Base-by-base conservation (phyloP, 2,329 filamentous ascomycete species). In the Escovopsis weberi region DNA sequence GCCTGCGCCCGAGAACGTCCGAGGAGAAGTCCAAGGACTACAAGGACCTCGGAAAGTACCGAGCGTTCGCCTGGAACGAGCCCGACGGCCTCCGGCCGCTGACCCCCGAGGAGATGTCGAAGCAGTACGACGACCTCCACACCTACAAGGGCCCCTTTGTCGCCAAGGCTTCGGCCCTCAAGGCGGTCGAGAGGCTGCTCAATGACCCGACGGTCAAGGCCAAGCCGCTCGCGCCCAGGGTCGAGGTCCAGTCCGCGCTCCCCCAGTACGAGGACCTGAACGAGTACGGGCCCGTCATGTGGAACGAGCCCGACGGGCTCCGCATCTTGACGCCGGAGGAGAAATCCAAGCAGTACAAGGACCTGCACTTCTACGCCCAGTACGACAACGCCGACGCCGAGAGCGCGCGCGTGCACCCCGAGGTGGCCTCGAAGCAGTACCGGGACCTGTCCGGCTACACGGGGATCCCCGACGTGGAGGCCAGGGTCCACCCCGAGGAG, bases 221-320 rank as follows among this genome's bases (percentile, higher is more conserved):
- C 35, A 56, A 59, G 37, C 57, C 62, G n/a, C 55, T 63, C 12
- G 52, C 59, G 28, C 40, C 59, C 33, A 59, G 64, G 42, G 56
- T 65, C 15, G 53, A 59, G 19, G 50, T 55, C 6, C 45, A 49
- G 36, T 51, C 60, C 34, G 42, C 53, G 12, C 43, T 56, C 28
- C 47, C 53, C 30, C 52, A 60, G 41, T 64, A 68, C 43, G 55
- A 66, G 3, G 68, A 72, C 39, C 51, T 72, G 38, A 48, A 59
- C 43, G 54, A 62, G 34, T 68, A 67, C 45, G 56, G 54, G 1
- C 58, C 62, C 4, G 54, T 59, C 10, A 49, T 48, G 12, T 63
- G 61, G 57, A 62, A 62, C 12, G 61, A 64, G 40, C 58, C 59
- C 0, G 55, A 70, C 47, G 67, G 66, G 33, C 59, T 63, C 33